A percentile compares a stretch with the other conserved stretches of the same genome.
phyloP scores from a whole-genome alignment of 805 yeast species.

The Teunomyces tritomae region DNA sequence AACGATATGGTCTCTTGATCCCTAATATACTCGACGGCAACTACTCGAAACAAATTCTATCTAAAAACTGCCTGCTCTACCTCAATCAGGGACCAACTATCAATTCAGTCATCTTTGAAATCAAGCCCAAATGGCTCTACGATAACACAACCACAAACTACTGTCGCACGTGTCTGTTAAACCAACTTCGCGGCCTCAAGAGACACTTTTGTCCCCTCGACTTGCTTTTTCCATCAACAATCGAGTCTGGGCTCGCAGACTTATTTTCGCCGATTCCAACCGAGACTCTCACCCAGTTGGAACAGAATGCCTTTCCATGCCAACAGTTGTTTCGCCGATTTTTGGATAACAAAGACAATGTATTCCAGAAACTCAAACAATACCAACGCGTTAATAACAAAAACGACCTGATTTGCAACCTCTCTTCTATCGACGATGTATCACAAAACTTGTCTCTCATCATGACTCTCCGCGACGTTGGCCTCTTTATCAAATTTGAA shows the following conservation, averaged over 20 bases:
- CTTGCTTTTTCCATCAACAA: constrained; percentile 30
- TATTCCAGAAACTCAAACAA: constrained; percentile 32
- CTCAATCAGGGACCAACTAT: constrained; percentile 4
- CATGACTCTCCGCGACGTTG: constrained; percentile 60
- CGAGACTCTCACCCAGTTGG: constrained; percentile 17
- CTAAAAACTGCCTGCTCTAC: constrained; percentile 37
- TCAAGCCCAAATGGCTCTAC: constrained; percentile 63
- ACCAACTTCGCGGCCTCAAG: constrained; percentile 27
- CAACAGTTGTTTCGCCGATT: constrained; percentile 31
- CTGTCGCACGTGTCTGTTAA: constrained; percentile 60
- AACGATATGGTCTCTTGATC: constrained; percentile 42
- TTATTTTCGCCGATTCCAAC: constrained; percentile 22
- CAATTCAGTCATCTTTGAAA: constrained; percentile 35
- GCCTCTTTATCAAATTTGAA: constrained; percentile 45
- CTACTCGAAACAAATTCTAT: constrained; percentile 23
- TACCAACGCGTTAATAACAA: constrained; percentile 33
- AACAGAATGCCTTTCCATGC: constrained; percentile 32
- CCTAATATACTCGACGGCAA: constrained; percentile 40
- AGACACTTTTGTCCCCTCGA: constrained; percentile 50
- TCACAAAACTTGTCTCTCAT: constrained; percentile 38
- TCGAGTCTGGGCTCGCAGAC: constrained; percentile 35
- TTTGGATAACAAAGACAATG: constrained; percentile 26
- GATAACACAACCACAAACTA: constrained; percentile 41
- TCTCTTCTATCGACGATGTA: constrained; percentile 37
- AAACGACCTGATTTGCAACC: constrained; percentile 29